Evolutionary conservation across 2,329 filamentous ascomycete species (phyloP), one percentile per base, ranked within the genome.

Genomic region (Dactylellina cionopaga): DNA sequence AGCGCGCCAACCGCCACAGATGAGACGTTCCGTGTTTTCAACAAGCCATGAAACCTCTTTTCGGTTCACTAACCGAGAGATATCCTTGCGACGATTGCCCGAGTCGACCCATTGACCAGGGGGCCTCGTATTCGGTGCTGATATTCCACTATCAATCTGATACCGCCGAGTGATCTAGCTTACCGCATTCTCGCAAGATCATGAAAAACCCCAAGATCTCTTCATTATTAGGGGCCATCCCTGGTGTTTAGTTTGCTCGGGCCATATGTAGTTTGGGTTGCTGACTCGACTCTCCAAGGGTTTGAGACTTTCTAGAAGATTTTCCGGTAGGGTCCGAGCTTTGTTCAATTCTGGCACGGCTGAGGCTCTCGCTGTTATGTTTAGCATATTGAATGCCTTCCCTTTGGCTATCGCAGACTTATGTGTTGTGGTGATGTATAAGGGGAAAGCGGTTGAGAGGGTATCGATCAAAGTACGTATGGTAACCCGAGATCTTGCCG

Each of bases 21-120:
- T 68, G 63, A 68, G 52, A 68, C 43, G 46, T 52, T 52, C 44
- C 37, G 25, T 68, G 63, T 68, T 68, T 68, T 68, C 54, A 58
- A 37, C 31, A 31, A 31, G 25, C 44, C 15, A 31, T 35, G 46
- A 31, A 41, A 52, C 37, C 54, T 52, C 52, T 60, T 58, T 68
- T 66, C 51, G 62, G 51, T 49, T 58, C 31, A 9, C 31, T 51
- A 68, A 39, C 63, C 63, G 63, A 60, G 43, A 25, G 13, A 17
- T 17, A 11, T 25, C 41, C 51, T 10, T 24, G 35, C 58, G n/a
- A 13, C 33, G 51, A 25, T 17, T 15, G 29, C 29, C 17, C 15
- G 19, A n/a, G n/a, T n/a, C n/a, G n/a, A n/a, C 19, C 22, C 11
- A 19, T 49, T 27, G 29, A 51, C 29, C 9, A 13, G 33, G 47